These are phyloP conservation scores for Acorus gramineus DNA, from an alignment of 106 monocot genomes.

Conservation along the genomic window DNA sequence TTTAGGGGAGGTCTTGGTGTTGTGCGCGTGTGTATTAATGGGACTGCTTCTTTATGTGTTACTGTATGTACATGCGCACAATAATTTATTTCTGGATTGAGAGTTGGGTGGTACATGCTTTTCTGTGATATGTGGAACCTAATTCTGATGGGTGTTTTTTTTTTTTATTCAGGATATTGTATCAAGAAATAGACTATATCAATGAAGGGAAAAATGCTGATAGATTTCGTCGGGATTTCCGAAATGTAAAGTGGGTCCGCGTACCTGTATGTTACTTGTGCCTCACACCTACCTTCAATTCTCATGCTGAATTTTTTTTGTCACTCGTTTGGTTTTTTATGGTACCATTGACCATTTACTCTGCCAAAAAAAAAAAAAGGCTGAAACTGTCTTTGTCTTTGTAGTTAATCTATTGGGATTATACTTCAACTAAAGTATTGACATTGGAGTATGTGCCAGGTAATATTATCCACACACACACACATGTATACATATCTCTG, in stretches of 20 bases:
- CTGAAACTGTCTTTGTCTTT: conserved; percentile 6
- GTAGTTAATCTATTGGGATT: conserved; percentile 84
- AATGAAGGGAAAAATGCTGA: conserved; percentile 99
- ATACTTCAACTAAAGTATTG: conserved; percentile 75
- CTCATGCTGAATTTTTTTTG: not conserved
- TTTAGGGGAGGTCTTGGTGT: too few species aligned
- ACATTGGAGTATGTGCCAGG: conserved; percentile 96
- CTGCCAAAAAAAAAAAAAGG: too few species aligned
- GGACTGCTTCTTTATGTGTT: too few species aligned
- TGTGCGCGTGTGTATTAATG: too few species aligned
- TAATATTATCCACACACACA: conserved; percentile 6
- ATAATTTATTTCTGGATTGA: too few species aligned
- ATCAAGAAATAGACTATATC: conserved; percentile 94
- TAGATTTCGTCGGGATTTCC: conserved; percentile 90
- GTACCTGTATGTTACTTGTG: conserved; percentile 78
- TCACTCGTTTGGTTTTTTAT: conserved; percentile 1
- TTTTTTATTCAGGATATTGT: conserved; percentile 55
- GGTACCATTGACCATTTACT: too few species aligned
- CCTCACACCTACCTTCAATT: not conserved
- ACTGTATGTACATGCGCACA: too few species aligned
- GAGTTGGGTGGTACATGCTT: too few species aligned
- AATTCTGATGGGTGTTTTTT: too few species aligned
- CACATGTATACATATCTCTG: too few species aligned
- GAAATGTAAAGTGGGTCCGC: conserved; percentile 96
- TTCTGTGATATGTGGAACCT: too few species aligned